A percentile compares a stretch with the other conserved stretches of the same genome.
Evolutionary conservation across 164 flowering plant genomes (phyloP).

Genomic region (Macadamia tetraphylla): DNA sequence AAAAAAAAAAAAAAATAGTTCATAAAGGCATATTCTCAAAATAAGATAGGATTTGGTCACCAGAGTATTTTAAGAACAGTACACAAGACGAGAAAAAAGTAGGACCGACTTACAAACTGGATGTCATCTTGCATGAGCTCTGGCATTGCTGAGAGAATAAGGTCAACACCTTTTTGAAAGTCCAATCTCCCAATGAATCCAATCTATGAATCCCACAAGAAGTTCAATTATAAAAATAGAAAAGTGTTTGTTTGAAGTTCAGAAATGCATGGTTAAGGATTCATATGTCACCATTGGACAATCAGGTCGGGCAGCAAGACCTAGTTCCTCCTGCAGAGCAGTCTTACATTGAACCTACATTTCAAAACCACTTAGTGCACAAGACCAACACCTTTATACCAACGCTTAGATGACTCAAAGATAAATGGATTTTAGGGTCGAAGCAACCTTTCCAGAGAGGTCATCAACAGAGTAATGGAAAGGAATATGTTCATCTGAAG

Average conservation of each 20-base stretch:
- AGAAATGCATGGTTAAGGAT: conserved; percentile 3
- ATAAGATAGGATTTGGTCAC: neutral
- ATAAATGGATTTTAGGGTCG: neutral
- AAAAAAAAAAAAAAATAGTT: neutral
- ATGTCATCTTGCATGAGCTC: conserved; percentile 87
- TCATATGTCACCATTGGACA: conserved; percentile 70
- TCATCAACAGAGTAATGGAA: conserved; percentile 62
- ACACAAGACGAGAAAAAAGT: neutral
- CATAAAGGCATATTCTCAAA: neutral
- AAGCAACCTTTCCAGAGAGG: conserved; percentile 84
- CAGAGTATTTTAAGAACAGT: neutral
- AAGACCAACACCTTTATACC: neutral
- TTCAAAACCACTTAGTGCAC: neutral
- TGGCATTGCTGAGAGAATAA: conserved; percentile 54
- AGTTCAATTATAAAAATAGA: neutral
- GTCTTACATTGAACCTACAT: conserved; percentile 68
- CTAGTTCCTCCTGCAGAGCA: conserved; percentile 77
- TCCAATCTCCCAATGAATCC: conserved; percentile 97
- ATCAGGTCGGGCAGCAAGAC: conserved; percentile 70
- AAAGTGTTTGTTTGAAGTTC: neutral
- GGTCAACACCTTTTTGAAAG: conserved; percentile 88
- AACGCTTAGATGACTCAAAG: neutral
- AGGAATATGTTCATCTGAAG: conserved; percentile 59
- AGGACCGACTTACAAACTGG: conserved; percentile 62
- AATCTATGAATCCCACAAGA: conserved; percentile 40